phyloP scores from a whole-genome alignment of 768 basidiomycete genomes.

The Lyophyllum semitale region DNA sequence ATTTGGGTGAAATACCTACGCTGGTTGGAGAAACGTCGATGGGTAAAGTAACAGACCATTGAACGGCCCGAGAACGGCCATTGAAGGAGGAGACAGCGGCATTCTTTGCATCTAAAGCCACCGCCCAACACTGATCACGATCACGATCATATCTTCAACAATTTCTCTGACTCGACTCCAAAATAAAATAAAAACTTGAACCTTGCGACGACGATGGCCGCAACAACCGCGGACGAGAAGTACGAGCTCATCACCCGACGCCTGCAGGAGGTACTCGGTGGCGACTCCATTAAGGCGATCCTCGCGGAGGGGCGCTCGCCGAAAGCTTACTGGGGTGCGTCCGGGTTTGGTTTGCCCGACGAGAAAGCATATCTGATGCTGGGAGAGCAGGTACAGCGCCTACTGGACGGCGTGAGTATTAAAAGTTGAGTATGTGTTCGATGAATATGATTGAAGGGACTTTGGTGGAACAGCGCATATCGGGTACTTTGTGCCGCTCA shows the following conservation, averaged over 20 bases:
- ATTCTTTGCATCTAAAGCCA: too few relatives aligned
- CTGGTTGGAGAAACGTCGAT: too few relatives aligned
- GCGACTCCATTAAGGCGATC: conserved; percentile 78
- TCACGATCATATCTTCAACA: too few relatives aligned
- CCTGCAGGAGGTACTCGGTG: conserved; percentile 87
- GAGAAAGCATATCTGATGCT: conserved; percentile 5
- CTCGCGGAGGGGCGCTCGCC: conserved; percentile 74
- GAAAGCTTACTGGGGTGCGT: conserved; percentile 91
- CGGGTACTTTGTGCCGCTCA: conserved; percentile 93
- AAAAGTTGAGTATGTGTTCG: background rate
- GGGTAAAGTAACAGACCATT: too few relatives aligned
- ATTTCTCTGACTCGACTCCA: too few relatives aligned
- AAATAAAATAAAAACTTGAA: too few relatives aligned
- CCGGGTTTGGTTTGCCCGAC: conserved; percentile 6
- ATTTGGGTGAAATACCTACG: too few relatives aligned
- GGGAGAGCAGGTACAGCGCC: conserved; percentile 75
- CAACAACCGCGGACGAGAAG: conserved; percentile 44
- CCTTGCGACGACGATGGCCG: conserved; percentile 14
- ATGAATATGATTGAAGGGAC: conserved; percentile 8
- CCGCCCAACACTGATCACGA: too few relatives aligned
- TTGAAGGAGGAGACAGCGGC: too few relatives aligned
- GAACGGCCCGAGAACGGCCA: too few relatives aligned
- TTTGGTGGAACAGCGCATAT: conserved; percentile 84
- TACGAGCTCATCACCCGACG: conserved; percentile 85
- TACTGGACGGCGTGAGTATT: conserved; percentile 84